Evolutionary conservation across 805 yeast genomes (phyloP).

Genomic region (Pichia membranifaciens): DNA sequence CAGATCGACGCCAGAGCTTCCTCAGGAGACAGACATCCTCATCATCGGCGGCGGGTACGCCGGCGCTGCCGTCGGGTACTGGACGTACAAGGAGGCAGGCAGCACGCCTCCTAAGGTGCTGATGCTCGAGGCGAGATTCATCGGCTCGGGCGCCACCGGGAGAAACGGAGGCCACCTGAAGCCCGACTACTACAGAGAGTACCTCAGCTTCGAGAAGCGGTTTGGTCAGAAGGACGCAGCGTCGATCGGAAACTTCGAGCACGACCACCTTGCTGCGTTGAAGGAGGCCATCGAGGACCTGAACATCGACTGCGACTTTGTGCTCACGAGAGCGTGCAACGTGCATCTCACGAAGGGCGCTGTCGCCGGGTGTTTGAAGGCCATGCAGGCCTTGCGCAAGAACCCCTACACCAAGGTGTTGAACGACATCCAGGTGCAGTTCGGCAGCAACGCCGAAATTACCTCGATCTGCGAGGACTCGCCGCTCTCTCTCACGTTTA

Average conservation of each 20-base stretch:
- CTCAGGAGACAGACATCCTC: constrained; percentile 34
- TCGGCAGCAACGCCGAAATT: constrained; percentile 29
- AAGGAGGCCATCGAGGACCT: constrained; percentile 29
- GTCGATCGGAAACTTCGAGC: constrained; percentile 33
- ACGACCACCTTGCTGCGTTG: constrained; percentile 31
- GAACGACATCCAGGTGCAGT: constrained; percentile 27
- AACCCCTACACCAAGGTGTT: constrained; percentile 24
- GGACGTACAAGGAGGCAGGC: constrained; percentile 19
- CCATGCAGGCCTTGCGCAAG: constrained; percentile 23
- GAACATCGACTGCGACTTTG: constrained; percentile 35
- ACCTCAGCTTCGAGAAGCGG: constrained; percentile 14
- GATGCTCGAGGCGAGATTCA: constrained; percentile 35
- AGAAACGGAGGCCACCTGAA: constrained; percentile 45
- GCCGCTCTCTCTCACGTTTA: constrained; percentile 31
- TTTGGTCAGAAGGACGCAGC: constrained; percentile 30
- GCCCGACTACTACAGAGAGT: constrained; percentile 28
- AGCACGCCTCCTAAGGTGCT: constrained; percentile 11
- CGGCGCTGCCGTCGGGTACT: constrained; percentile 36
- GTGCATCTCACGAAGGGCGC: constrained; percentile 11
- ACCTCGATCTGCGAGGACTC: constrained; percentile 26
- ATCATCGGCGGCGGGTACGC: constrained; percentile 42
- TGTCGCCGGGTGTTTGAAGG: constrained; percentile 25
- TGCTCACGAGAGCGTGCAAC: constrained; percentile 30
- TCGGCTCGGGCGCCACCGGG: constrained; percentile 39
- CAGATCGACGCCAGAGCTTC: constrained; percentile 29